Percentiles rank a stretch among this genome's conserved stretches.
phyloP scores from a whole-genome alignment of 1,284 basidiomycete species.

The Xerocomus nothofagi region DNA sequence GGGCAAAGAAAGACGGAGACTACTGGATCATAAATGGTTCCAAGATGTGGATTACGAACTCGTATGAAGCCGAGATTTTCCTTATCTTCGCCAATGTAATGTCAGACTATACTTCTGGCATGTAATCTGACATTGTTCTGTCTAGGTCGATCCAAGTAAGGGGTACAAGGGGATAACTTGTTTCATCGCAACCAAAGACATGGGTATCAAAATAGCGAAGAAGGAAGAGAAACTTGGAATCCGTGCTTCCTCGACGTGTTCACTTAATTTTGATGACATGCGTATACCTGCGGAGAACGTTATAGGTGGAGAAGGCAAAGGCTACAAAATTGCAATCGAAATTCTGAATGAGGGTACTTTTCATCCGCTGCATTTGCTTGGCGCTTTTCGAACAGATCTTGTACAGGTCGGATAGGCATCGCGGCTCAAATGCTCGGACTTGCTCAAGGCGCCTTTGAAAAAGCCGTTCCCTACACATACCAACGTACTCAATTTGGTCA shows the following conservation, averaged over 20 bases:
- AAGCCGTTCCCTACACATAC: constrained; percentile 91
- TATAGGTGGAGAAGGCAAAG: constrained; percentile 90
- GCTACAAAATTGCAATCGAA: constrained; percentile 98
- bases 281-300: constrained; percentile 92
- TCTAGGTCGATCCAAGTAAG: constrained; percentile 82
- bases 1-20: constrained; percentile 82
- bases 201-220: constrained; percentile 97
- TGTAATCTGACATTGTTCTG: neutral
- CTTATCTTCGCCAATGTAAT: constrained; percentile 91
- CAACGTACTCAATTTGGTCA: constrained; percentile 94
- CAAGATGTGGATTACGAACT: constrained; percentile 99
- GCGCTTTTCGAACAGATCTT: neutral
- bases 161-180: constrained; percentile 99
- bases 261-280: constrained; percentile 95
- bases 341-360: constrained; percentile 87
- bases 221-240: constrained; percentile 99
- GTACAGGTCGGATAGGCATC: constrained; percentile 88
- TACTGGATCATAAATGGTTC: constrained; percentile 89
- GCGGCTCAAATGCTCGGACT: constrained; percentile 97
- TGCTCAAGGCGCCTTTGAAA: constrained; percentile 95
- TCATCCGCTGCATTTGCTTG: neutral
- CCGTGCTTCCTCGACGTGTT: constrained; percentile 94
- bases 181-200: constrained; percentile 94
- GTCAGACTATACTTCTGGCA: neutral
- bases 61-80: constrained; percentile 92